Base-by-base conservation (phyloP, 1,284 basidiomycete genomes). In the Phylloporus sp. region DNA sequence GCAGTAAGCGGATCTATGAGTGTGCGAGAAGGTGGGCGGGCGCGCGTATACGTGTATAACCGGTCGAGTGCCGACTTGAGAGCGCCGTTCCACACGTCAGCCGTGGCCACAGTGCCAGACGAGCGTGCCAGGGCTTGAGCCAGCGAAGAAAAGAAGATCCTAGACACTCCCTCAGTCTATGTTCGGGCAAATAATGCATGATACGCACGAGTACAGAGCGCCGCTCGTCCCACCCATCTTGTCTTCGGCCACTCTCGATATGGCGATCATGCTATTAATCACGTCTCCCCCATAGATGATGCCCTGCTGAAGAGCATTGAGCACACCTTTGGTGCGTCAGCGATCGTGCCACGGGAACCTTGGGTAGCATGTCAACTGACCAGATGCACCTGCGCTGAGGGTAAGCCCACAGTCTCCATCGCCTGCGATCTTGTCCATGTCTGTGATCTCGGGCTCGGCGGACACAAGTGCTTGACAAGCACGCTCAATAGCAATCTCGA, bases 141-240 rank as follows among this genome's bases (percentile, higher is more conserved):
- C 61, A 97, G 86, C 4, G 88, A 91, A 23, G 92, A 94, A 84
- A 95, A 93, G 82, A 93, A 96, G 71, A 97, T 97, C 14, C 94
- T 95, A 1, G 63, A n/a, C 37, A 49, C 12, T 35, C 53, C 39
- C 49, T 73, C 53, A 64, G 61, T 37, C 35, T 32, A n/a, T 32
- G 43, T 58, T 37, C 5, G 27, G 4, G 52, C 23, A 23, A 27
- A 59, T n/a, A 17, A 19, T 32, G 35, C 43, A 57, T 1, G 20
- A 74, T 11, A 83, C 90, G 71, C 72, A 94, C 92, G 94, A 95
- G 79, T 97, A 98, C 37, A 98, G 81, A 2, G 95, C 96, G 10
- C 96, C 96, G 69, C 91, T 94, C 8, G 96, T 98, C 25, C 96
- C 96, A 41, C 94, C 96, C 96, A 98, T 98, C 63, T 88, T 85